Base-by-base conservation (phyloP, 75 land plant genomes). In the Larix kaempferi region DNA sequence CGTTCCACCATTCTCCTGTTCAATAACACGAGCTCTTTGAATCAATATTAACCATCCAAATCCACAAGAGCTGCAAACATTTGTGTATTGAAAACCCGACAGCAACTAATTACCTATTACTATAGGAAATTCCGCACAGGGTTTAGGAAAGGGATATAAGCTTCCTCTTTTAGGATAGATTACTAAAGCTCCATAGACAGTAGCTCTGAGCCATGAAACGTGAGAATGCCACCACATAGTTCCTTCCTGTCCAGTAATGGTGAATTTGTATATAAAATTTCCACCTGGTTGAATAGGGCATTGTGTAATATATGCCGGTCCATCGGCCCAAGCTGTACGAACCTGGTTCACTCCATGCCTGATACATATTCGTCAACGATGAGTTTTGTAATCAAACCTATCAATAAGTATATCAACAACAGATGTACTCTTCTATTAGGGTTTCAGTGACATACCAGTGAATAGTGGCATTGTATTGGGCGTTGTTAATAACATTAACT, bases 271-370 rank as follows among this genome's bases (percentile, higher is more conserved):
- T 2, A 66, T 64, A 33, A n/a, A 81, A 21, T 56, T 35, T 14
- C n/a, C 71, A 2, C 65, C 65, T 15, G 78, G 22, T 12, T 64
- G 71, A 52, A 81, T 75, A 37, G 82, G 82, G 35, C 82, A 76
- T 55, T 81, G 82, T 16, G 82, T 81, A 10, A 81, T 67, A 57
- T 76, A 75, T 1, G 39, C 78, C 2, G 78, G 73, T 35, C 82
- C 82, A 29, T 81, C 82, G 5, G 58, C 77, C 82, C 82, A 81
- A 3, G 2, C 25, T 16, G 82, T 41, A 3, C 19, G 57, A 0
- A 63, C 3, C 23, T 81, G 82, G 3, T 15, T 49, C 37, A 81
- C 73, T 3, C 82, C 82, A 76, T 81, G 82, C 82, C 82, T 81
- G 78, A 29, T 29, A 29, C 33, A 29, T 29, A 29, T 29, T 29